These are phyloP conservation scores for Pichia californica DNA, from an alignment of 805 yeast genomes.

Conservation along the genomic window DNA sequence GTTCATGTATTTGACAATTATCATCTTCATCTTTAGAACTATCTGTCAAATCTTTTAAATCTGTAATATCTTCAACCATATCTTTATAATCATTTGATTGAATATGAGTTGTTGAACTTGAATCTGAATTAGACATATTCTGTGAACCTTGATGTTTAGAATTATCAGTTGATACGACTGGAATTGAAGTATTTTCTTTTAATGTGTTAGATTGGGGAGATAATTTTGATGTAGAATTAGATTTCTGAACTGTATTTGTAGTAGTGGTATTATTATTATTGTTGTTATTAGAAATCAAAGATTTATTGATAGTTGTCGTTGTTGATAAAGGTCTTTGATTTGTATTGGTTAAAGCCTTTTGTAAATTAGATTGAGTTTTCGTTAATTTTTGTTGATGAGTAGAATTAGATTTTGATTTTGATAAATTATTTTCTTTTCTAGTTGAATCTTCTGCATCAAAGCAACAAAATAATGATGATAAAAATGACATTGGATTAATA, in stretches of 20 bases:
- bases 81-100: slow-evolving; percentile 8
- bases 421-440: slow-evolving; percentile 22
- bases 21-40: slow-evolving; percentile 31
- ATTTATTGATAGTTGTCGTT: neutral
- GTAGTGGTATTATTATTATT: neutral
- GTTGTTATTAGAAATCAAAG: neutral
- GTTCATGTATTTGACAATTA: slow-evolving; percentile 17
- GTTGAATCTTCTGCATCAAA: slow-evolving; percentile 27
- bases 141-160: too few relatives aligned
- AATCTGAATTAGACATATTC: neutral
- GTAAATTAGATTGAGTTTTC: slow-evolving; percentile 30
- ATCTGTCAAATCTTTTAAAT: slow-evolving; percentile 30
- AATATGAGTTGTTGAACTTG: neutral
- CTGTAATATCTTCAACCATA: slow-evolving; percentile 25
- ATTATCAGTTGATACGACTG: too few relatives aligned
- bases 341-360: slow-evolving; percentile 27
- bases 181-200: neutral
- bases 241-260: too few relatives aligned
- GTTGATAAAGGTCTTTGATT: slow-evolving; percentile 6
- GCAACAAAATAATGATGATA: slow-evolving; percentile 31
- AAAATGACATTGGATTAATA: slow-evolving; percentile 26
- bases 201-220: neutral
- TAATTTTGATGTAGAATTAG: neutral
- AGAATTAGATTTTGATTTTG: slow-evolving; percentile 11
- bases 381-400: slow-evolving; percentile 20